Evolutionary conservation across 2,329 filamentous ascomycete species (phyloP).

Genomic region (Botrytis cinerea): DNA sequence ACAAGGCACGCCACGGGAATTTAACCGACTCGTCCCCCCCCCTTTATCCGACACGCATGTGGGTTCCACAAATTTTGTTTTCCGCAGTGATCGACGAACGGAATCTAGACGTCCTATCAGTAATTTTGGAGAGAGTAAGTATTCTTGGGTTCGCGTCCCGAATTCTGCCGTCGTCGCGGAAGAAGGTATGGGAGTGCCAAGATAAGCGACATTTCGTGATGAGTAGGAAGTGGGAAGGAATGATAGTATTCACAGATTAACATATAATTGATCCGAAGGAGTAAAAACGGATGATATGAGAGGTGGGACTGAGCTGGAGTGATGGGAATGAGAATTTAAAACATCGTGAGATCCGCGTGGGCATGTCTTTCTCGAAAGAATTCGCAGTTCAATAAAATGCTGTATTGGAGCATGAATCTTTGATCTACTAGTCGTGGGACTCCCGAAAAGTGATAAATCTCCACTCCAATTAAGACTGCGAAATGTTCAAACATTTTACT

Average conservation of each 20-base stretch:
- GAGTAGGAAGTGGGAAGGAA: not conserved
- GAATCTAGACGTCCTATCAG: not conserved
- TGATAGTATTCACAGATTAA: not conserved
- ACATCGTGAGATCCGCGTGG: not conserved
- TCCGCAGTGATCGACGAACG: no score
- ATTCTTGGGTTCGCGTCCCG: not conserved
- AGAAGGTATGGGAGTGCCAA: not conserved
- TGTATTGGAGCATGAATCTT: not conserved
- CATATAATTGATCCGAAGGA: no score
- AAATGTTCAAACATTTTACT: not conserved
- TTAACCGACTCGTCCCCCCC: slow-evolving; percentile 16
- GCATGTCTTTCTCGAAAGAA: not conserved
- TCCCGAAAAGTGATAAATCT: not conserved
- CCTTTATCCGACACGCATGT: slow-evolving; percentile 7
- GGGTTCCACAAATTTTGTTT: not conserved
- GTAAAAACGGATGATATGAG: not conserved
- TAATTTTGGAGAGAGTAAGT: no score
- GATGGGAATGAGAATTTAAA: not conserved
- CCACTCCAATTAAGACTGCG: not conserved
- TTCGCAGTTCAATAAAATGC: not conserved
- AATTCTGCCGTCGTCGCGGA: not conserved
- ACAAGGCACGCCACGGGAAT: not conserved
- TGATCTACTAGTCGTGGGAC: not conserved
- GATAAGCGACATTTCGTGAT: not conserved
- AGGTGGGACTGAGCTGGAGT: not conserved